These are phyloP conservation scores for Seiridium unicorne DNA, from an alignment of 2,329 filamentous ascomycete species.

Conservation along the genomic window DNA sequence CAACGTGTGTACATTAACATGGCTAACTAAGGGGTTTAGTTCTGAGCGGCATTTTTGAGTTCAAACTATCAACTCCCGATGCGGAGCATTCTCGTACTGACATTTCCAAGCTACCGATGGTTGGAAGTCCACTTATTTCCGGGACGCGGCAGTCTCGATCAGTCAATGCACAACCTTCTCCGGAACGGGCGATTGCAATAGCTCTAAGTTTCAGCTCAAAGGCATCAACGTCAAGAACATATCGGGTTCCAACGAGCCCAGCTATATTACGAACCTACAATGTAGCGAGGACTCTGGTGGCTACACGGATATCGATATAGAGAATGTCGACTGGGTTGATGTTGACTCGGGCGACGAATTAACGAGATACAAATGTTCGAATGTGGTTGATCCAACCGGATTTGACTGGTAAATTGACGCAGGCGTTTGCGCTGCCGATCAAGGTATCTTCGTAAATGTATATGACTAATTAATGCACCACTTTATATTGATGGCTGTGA, in stretches of 20 bases:
- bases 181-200: conserved; percentile 17
- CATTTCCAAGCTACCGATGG: not conserved
- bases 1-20: not conserved
- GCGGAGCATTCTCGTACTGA: not conserved
- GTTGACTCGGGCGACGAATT: conserved; percentile 13
- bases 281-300: conserved; percentile 7
- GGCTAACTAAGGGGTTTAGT: not conserved
- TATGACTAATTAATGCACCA: too few species aligned
- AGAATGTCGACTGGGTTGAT: conserved; percentile 10
- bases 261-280: conserved; percentile 10
- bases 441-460: too few species aligned
- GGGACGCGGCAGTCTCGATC: conserved; percentile 10
- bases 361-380: conserved; percentile 13
- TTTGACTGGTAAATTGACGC: conserved; percentile 8
- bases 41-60: not conserved
- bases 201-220: conserved; percentile 17
- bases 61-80: not conserved
- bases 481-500: too few species aligned
- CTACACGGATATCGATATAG: conserved; percentile 8
- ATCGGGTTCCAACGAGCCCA: conserved; percentile 10
- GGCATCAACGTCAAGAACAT: conserved; percentile 14
- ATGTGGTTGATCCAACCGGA: conserved; percentile 10
- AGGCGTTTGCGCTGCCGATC: too few species aligned
- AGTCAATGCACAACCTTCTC: conserved; percentile 20
- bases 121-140: not conserved